Evolutionary conservation across 1,284 basidiomycete species (phyloP).

Genomic region (Anthracocystis walkeri): DNA sequence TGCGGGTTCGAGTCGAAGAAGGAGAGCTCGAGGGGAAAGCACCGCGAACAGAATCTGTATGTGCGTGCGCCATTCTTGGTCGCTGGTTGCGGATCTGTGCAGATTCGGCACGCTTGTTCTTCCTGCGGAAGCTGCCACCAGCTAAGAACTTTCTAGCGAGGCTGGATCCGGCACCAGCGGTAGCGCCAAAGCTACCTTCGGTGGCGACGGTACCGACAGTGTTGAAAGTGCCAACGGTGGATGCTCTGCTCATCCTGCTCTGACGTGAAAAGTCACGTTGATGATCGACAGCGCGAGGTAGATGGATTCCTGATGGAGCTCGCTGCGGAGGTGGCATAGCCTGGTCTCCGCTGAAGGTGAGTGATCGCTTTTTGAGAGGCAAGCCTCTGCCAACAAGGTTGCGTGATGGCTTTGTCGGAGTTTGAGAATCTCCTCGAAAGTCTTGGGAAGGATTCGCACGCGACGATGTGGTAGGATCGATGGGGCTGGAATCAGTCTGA

Average conservation of each 20-base stretch:
- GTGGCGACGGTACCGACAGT: slow-evolving; percentile 55
- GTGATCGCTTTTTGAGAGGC: slow-evolving; percentile 33
- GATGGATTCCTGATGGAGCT: slow-evolving; percentile 8
- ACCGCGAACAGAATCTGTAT: slow-evolving; percentile 13
- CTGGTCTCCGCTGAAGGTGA: slow-evolving; percentile 34
- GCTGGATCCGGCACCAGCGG: slow-evolving; percentile 28
- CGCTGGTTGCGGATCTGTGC: slow-evolving; percentile 15
- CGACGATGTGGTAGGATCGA: slow-evolving; percentile 8
- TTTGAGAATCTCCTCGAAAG: neutral
- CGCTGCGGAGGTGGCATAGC: slow-evolving; percentile 7
- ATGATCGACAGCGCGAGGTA: slow-evolving; percentile 32
- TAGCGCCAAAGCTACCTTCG: slow-evolving; percentile 57
- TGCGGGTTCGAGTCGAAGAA: slow-evolving; percentile 20
- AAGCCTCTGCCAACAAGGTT: slow-evolving; percentile 30
- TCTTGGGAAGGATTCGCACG: neutral
- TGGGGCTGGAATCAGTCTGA: neutral
- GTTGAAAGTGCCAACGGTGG: slow-evolving; percentile 55
- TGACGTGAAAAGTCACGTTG: slow-evolving; percentile 50
- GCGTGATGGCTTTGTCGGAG: slow-evolving; percentile 9
- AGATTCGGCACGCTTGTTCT: slow-evolving; percentile 15
- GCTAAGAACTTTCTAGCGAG: slow-evolving; percentile 36
- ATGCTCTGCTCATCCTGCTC: slow-evolving; percentile 52
- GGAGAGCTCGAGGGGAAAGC: slow-evolving; percentile 10
- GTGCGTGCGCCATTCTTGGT: slow-evolving; percentile 4
- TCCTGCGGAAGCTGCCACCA: slow-evolving; percentile 28